Base-by-base conservation (phyloP, 306 rosid genomes). In the Bauhinia variegata region DNA sequence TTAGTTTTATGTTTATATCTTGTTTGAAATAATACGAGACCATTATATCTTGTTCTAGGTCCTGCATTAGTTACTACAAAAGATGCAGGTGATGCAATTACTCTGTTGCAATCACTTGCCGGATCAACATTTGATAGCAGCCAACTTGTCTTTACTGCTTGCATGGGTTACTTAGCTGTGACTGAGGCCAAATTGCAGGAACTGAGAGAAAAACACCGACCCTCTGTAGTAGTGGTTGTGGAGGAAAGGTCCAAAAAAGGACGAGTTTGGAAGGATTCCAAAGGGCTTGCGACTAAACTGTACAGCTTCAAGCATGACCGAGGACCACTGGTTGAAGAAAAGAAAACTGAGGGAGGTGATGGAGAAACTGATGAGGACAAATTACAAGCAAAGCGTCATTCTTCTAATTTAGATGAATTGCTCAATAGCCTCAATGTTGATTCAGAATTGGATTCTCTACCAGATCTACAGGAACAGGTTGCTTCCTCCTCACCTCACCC, bases 121-220 rank as follows among this genome's bases (percentile, higher is more conserved):
- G 96, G 95, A 70, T 89, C 96, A 36, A 93, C 98, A 72, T 93
- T 93, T 70, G 98, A 93, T 76, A 89, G 96, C 83, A 93, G 98
- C 78, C 95, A 89, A 75, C 96, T 93, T 55, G 95, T 93, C 72
- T 76, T 87, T 70, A 93, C 93, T 57, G 98, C 96, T 72, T 93
- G 93, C 78, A 86, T 93, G 89, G 96, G 98, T 71, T 93, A 68
- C 79, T 82, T 87, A 70, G 83, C 83, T 75, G 86, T 93, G 77
- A 89, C 87, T 3, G 98, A 93, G 81, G 78, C 80, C 51, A 86
- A 78, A 67, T 72, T 93, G 82, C 74, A 83, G 65, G 93, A 84
- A 72, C 77, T 93, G 71, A 84, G 97, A 84, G 79, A 79, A 46
- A 88, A 87, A 70, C 98, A 87, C 70, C 82, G 88, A 6, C 89